Evolutionary conservation across 2,329 filamentous ascomycete genomes (phyloP), one percentile per base, ranked within the genome.

Genomic region (Epicoccum nigrum): DNA sequence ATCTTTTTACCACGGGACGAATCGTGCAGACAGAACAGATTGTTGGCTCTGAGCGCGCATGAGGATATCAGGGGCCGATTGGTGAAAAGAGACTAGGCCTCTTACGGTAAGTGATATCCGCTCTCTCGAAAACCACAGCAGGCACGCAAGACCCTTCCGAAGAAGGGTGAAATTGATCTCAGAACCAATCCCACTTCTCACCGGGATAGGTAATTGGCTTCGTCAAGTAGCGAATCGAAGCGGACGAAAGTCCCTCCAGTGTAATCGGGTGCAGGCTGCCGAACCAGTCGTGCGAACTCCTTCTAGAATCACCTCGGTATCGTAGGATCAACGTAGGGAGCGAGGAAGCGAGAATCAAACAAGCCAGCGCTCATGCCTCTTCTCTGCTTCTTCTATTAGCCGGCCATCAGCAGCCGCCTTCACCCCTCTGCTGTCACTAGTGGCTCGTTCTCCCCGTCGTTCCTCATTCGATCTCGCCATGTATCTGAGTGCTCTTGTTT

Each of bases 401-500:
- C 16, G 20, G 17, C 21, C 28, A 34, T 40, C 20, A 44, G 33
- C 28, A 44, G 27, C 12, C 28, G 27, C 20, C 40, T 33, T 40
- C 40, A 39, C 40, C 27, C 12, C n/a, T 44, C 38, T 33, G 19
- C 27, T 44, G 39, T 19, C 39, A 28, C 27, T 31, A 13, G n/a
- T 12, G 2, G 28, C 20, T n/a, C 15, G 20, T 34, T 34, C 20
- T 15, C 33, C 39, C 8, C 27, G 27, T 23, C 28, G 20, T 11
- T 27, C 15, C 12, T 44, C 16, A 15, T 21, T 19, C 23, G 31
- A 12, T 21, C 17, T 43, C 33, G 20, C 35, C 30, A 51, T 51
- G 47, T 41, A 30, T 35, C 44, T 30, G 38, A 34, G 34, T 40
- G 21, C 16, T 17, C 15, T 51, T n/a, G 13, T 51, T 21, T 45